phyloP scores from a whole-genome alignment of 2,329 filamentous ascomycete species.

The Fusarium subglutinans region DNA sequence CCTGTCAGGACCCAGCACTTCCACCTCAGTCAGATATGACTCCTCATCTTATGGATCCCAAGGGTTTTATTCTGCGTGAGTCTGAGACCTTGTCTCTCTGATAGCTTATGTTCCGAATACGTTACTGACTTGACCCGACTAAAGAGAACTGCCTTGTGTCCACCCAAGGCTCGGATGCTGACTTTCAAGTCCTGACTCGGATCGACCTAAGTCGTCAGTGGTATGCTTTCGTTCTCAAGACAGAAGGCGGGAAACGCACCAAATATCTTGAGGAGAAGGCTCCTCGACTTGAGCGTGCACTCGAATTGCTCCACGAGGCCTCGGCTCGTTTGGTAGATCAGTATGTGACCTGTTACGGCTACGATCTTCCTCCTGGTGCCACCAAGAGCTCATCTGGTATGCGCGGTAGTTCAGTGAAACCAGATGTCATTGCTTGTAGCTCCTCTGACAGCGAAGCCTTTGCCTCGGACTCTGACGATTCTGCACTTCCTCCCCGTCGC shows the following conservation, averaged over 20 bases:
- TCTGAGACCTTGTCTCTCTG: neutral
- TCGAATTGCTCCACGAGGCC: conserved; percentile 50
- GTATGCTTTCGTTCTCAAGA: conserved; percentile 41
- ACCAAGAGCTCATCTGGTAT: conserved; percentile 11
- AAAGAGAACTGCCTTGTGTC: conserved; percentile 44
- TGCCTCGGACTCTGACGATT: conserved; percentile 38
- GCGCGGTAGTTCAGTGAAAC: conserved; percentile 15
- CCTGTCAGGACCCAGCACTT: conserved; percentile 1
- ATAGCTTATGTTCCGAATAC: neutral
- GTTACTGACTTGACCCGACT: neutral
- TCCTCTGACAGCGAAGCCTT: conserved; percentile 36
- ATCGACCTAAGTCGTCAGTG: conserved; percentile 38
- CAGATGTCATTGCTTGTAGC: conserved; percentile 34
- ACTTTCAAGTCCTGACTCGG: conserved; percentile 39
- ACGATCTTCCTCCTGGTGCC: conserved; percentile 34
- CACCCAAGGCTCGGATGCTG: conserved; percentile 31
- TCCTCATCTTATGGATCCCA: conserved; percentile 12
- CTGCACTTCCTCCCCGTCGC: conserved; percentile 16
- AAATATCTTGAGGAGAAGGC: conserved; percentile 47
- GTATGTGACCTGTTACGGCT: conserved; percentile 47
- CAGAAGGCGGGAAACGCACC: conserved; percentile 38
- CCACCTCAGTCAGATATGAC: conserved; percentile 21
- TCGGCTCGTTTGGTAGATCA: conserved; percentile 51
- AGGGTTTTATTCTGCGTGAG: conserved; percentile 24
- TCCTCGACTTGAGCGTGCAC: conserved; percentile 43